Conservation (phyloP, 2,329 filamentous ascomycete genomes). For the Pseudophaeomoniella oleicola region DNA sequence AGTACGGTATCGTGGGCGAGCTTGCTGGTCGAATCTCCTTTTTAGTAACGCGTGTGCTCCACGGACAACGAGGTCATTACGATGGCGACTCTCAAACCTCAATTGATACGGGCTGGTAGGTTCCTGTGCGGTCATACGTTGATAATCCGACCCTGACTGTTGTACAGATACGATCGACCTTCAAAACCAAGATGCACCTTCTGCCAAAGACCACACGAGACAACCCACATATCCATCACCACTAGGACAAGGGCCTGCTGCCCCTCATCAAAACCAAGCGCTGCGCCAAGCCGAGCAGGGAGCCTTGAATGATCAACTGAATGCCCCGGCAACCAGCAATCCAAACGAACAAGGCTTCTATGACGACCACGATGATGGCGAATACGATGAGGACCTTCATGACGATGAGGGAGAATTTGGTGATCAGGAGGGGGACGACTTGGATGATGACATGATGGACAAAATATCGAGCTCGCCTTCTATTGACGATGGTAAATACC, state of each 20-base stretch:
- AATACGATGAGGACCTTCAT: slow-evolving; percentile 38
- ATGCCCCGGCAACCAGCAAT: slow-evolving; percentile 32
- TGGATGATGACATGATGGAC: slow-evolving; percentile 93
- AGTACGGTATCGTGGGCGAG: not conserved
- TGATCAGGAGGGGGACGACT: slow-evolving; percentile 51
- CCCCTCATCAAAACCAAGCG: slow-evolving; percentile 73
- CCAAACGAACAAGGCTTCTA: slow-evolving; percentile 4
- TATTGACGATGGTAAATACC: slow-evolving; percentile 94
- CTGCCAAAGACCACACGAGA: slow-evolving; percentile 64
- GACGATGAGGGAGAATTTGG: slow-evolving; percentile 38
- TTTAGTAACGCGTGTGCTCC: not conserved
- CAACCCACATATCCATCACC: slow-evolving; percentile 37
- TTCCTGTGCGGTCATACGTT: slow-evolving; percentile 4
- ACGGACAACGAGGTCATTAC: not conserved
- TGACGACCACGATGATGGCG: slow-evolving; percentile 38
- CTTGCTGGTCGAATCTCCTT: no score
- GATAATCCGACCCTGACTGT: slow-evolving; percentile 1
- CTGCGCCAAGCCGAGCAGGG: slow-evolving; percentile 70
- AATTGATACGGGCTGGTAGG: slow-evolving; percentile 31
- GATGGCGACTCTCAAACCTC: slow-evolving; percentile 18
- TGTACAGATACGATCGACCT: slow-evolving; percentile 79
- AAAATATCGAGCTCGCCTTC: slow-evolving; percentile 97
- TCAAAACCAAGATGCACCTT: slow-evolving; percentile 68
- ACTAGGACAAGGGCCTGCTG: slow-evolving; percentile 41
- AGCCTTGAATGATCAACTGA: slow-evolving; percentile 54